Evolutionary conservation across 495 filamentous ascomycete genomes (phyloP).

Genomic region (Cercophora samala): DNA sequence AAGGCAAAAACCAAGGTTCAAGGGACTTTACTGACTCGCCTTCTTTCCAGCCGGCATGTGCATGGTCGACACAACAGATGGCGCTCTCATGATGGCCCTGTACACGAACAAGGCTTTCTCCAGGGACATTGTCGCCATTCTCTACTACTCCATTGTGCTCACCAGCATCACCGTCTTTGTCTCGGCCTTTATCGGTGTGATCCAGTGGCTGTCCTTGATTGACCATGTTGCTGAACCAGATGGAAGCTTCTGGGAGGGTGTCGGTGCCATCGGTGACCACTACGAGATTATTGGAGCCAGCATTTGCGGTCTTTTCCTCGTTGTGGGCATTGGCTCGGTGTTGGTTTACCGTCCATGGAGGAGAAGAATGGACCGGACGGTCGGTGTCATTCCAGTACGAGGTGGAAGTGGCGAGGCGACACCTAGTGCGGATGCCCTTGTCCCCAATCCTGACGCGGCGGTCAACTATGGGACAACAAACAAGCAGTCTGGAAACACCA

Average conservation of each 20-base stretch:
- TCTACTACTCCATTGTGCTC: slow-evolving; percentile 92
- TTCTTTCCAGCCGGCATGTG: slow-evolving; percentile 74
- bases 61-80: slow-evolving; percentile 83
- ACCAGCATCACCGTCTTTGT: slow-evolving; percentile 85
- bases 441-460: not conserved
- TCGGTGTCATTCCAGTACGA: not conserved
- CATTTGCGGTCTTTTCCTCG: slow-evolving; percentile 78
- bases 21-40: slow-evolving; percentile 9
- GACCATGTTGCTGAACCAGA: slow-evolving; percentile 68
- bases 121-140: slow-evolving; percentile 75
- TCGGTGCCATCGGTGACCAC: slow-evolving; percentile 68
- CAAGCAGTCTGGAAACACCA: not conserved
- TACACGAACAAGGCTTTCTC: slow-evolving; percentile 76
- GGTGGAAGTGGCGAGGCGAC: not conserved
- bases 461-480: not conserved
- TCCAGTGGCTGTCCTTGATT: slow-evolving; percentile 77
- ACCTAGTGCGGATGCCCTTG: not conserved
- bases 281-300: slow-evolving; percentile 83
- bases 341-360: slow-evolving; percentile 76
- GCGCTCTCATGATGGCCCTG: slow-evolving; percentile 90
- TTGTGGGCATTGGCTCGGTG: slow-evolving; percentile 70
- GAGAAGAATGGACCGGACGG: slow-evolving; percentile 37
- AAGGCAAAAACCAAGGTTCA: slow-evolving; percentile 16
- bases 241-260: slow-evolving; percentile 84
- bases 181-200: slow-evolving; percentile 76